Base-by-base conservation (phyloP, 2,329 filamentous ascomycete genomes). In the Fusarium anthophilum region DNA sequence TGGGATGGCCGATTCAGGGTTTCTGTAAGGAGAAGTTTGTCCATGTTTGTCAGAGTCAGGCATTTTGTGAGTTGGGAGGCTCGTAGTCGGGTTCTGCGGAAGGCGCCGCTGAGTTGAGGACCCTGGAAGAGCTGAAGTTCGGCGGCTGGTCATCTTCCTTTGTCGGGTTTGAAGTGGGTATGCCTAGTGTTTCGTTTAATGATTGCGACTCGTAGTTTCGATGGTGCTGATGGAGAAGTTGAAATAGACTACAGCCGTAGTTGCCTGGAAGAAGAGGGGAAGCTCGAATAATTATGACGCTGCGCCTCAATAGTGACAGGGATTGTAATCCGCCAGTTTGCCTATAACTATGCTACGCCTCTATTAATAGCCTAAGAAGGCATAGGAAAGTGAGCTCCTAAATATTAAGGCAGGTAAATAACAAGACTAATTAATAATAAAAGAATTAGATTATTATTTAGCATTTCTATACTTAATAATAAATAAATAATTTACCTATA, bases 141-240 rank as follows among this genome's bases (percentile, higher is more conserved):
- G 48, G 30, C 22, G 17, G 22, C 22, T 35, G 22, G 8, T 51
- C 30, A 51, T 51, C 30, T 35, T 51, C 12, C 11, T 35, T 2
- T 1, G 3, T 6, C 12, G 2, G 12, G 30, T 11, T 4, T 8
- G 3, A 9, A 20, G 17, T 24, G 5, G 11, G 0, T 35, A 10
- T 20, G 2, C 1, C 4, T 24, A 14, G 4, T 35, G 0, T 18
- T 10, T 3, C 8, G 3, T 10, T 5, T 4, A 24, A 2, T 24
- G 8, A 24, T 10, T 6, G 12, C 22, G 17, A 24, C 8, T 24
- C 4, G 24, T 26, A 6, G 8, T 14, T 20, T 0, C 8, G 17
- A 4, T 26, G 24, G 2, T 51, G 12, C 17, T 51, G 3, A 35
- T 9, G 48, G 2, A 10, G 8, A 24, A 10, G 22, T 20, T 35